phyloP scores from a whole-genome alignment of 2,329 filamentous ascomycete species.

The Xenosphaeropsis pyriputrescens region DNA sequence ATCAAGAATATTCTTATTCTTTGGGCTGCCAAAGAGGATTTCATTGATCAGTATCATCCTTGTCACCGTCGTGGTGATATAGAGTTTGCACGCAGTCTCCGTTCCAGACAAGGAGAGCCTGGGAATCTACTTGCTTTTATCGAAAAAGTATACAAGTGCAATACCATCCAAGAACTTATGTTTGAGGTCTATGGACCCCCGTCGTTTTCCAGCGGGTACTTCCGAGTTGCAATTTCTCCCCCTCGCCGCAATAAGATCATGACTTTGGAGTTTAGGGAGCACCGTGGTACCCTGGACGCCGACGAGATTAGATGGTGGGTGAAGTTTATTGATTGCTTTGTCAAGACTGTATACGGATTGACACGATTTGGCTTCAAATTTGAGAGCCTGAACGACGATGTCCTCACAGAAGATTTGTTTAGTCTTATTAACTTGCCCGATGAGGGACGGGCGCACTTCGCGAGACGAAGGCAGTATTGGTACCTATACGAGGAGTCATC shows the following conservation, averaged over 20 bases:
- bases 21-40: neutral
- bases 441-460: no score
- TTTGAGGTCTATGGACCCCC: neutral
- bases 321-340: neutral
- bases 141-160: neutral
- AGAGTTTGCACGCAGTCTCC: neutral
- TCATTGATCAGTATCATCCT: neutral
- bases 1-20: neutral
- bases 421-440: no score
- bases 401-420: no score
- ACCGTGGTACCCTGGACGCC: constrained; percentile 2
- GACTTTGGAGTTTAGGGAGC: constrained; percentile 5
- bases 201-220: no score
- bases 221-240: neutral
- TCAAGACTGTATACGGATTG: no score
- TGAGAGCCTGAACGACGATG: no score
- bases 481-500: no score
- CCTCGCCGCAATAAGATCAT: neutral
- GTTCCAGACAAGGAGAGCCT: neutral
- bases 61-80: neutral
- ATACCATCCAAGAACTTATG: neutral
- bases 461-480: no score
- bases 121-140: neutral
- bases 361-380: no score
- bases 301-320: constrained; percentile 4